Base-by-base conservation (phyloP, 768 basidiomycete species). In the Trametes sanguinea region DNA sequence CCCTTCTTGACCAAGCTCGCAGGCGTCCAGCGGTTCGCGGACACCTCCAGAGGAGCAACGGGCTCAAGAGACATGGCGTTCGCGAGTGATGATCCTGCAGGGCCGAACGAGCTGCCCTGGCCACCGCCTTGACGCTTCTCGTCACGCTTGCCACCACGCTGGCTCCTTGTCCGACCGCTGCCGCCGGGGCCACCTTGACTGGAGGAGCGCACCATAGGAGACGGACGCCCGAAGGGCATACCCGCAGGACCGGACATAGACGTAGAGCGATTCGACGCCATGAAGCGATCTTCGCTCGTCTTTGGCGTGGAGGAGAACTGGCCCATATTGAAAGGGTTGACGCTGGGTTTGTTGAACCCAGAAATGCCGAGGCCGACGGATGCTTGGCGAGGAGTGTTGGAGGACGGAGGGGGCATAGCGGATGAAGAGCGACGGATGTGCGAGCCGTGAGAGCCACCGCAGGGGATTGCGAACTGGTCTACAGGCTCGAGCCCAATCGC, bases 401-500 rank as follows among this genome's bases (percentile, higher is more conserved):
- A 63, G 22, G 67, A 74, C 27, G 77, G 71, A 6, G 76, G 71
- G 4, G 79, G 72, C 67, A 80, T 76, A n/a, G 78, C 76, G 7
- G 78, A 69, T 30, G 78, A 76, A 3, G 84, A 79, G 67, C 85
- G 83, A 10, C 86, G 83, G 47, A 22, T 27, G 47, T 48, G 47
- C 9, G 37, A 39, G 13, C 58, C 63, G 39, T 86, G 85, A 32
- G 89, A 89, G 35, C 86, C 82, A 55, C 85, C 83, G 57, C 90
- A 87, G 52, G 76, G 74, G 74, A 88, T 82, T 4, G 69, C 64
- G 70, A 81, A 78, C 69, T 86, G 81, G 68, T 88, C 84, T 30
- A 82, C 80, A 9, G 92, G 89, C 70, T 95, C 94, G 54, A 98
- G 85, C 57, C 96, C 96, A 68, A 98, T 89, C 9, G 89, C 88